Conservation (phyloP, 2,329 filamentous ascomycete genomes). For the Chrysoporthe puriensis region DNA sequence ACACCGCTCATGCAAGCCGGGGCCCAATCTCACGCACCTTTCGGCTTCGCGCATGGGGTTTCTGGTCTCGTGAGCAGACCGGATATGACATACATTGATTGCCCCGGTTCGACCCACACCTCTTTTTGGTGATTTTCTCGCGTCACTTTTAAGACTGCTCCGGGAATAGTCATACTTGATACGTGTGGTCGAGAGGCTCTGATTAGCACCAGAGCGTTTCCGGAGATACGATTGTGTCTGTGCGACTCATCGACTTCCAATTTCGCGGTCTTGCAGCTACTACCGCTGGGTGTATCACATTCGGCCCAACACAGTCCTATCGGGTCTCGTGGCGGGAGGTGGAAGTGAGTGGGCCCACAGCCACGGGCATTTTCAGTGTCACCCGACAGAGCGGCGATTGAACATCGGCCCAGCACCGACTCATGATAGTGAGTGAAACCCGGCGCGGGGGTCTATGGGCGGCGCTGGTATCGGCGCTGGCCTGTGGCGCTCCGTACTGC, state of each 20-base stretch:
- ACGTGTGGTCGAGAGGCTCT: background rate
- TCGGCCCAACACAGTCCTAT: background rate
- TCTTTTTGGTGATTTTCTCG: conserved; percentile 1
- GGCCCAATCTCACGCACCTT: conserved; percentile 10
- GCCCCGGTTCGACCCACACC: conserved; percentile 1
- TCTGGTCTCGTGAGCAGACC: conserved; percentile 24
- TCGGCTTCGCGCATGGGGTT: conserved; percentile 18
- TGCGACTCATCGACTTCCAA: conserved; percentile 10
- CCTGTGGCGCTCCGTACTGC: background rate
- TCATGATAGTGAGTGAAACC: conserved; percentile 18
- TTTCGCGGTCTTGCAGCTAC: conserved; percentile 1
- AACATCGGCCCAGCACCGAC: conserved; percentile 11
- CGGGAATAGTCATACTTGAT: background rate
- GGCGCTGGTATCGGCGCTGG: background rate
- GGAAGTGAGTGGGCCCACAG: conserved; percentile 13
- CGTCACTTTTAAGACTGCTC: background rate
- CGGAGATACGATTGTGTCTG: conserved; percentile 10
- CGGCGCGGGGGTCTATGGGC: background rate
- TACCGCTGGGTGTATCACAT: background rate
- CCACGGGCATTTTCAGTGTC: background rate
- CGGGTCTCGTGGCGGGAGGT: conserved; percentile 12
- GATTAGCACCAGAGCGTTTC: background rate
- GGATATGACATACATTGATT: conserved; percentile 1
- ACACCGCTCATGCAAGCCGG: conserved; percentile 9
- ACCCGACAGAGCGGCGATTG: conserved; percentile 11